Conservation (phyloP, 352 stramenopile species). For the Phytophthora pluvialis region DNA sequence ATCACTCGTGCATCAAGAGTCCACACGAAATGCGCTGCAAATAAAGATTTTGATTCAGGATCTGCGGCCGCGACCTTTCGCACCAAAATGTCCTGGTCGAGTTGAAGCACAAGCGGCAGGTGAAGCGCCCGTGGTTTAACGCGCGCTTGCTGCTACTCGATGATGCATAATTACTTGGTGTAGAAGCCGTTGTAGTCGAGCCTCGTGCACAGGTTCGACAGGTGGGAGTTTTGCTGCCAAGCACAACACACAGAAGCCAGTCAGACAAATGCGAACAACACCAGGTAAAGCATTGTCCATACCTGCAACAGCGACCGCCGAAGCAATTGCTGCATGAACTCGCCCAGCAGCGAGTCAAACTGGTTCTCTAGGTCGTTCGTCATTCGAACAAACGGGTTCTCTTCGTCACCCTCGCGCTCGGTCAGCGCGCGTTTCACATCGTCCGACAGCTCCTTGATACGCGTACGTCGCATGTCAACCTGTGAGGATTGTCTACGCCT, state of each 20-base stretch:
- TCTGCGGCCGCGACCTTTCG: conserved; percentile 40
- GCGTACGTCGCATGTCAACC: conserved; percentile 76
- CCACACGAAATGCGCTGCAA: conserved; percentile 11
- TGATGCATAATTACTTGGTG: conserved; percentile 45
- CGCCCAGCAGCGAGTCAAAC: conserved; percentile 85
- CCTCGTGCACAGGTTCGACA: conserved; percentile 69
- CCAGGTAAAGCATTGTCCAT: neutral
- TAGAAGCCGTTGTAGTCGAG: conserved; percentile 79
- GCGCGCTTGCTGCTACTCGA: neutral
- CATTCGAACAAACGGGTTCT: conserved; percentile 80
- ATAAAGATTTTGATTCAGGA: conserved; percentile 39
- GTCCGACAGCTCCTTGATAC: conserved; percentile 84
- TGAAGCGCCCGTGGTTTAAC: no score
- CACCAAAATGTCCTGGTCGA: conserved; percentile 1
- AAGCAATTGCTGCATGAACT: conserved; percentile 92
- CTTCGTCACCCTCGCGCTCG: conserved; percentile 63
- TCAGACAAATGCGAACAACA: conserved; percentile 1
- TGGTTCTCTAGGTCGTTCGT: conserved; percentile 85
- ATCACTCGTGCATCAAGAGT: conserved; percentile 26
- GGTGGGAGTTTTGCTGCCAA: conserved; percentile 65
- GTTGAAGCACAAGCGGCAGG: neutral
- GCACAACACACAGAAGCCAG: conserved; percentile 5
- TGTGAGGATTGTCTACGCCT: conserved; percentile 76
- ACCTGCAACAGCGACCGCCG: conserved; percentile 86
- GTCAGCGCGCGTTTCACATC: conserved; percentile 80